Evolutionary conservation across 2,329 filamentous ascomycete genomes (phyloP), one percentile per base, ranked within the genome.

Genomic region (Aureobasidium vineae): DNA sequence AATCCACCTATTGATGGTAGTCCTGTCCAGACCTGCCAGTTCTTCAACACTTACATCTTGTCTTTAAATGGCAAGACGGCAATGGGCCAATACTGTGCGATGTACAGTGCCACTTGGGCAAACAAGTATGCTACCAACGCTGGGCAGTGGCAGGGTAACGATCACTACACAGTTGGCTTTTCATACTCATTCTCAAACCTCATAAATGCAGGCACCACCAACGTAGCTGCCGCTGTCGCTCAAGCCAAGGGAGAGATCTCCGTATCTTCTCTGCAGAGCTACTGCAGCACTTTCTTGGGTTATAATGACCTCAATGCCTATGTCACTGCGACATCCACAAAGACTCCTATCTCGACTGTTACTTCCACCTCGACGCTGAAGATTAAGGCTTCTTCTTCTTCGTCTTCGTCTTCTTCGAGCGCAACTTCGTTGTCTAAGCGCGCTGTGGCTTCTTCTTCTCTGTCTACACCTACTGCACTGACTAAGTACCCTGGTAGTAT

Each of bases 71-170:
- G n/a, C 31, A 43, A 45, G n/a, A 33, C 16, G 11, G 67, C 68
- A 28, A 40, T 57, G 43, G 63, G 61, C 10, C 63, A 65, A 26
- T 52, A 54, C 49, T 68, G 66, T 31, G 33, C 63, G 16, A 65
- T 71, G 66, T 71, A 71, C 57, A 67, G 52, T 13, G 38, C 64
- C 10, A 28, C 64, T 3, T 71, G 70, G 70, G 53, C 23, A 15
- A 26, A 38, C 21, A 53, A 40, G 5, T 69, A 66, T 33, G 69
- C 73, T 75, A 64, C 64, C 15, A 70, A 70, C n/a, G 36, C 16
- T 15, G 68, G 66, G 3, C 59, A 67, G 33, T 54, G 38, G 40
- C 50, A 50, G 16, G 69, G 69, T 23, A 53, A 40, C 59, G 66
- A 70, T 33, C 47, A 41, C 11, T 70, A 66, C 47, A 49, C 66